phyloP scores from a whole-genome alignment of 208 protist species.

The Wallacemonas sp. region DNA sequence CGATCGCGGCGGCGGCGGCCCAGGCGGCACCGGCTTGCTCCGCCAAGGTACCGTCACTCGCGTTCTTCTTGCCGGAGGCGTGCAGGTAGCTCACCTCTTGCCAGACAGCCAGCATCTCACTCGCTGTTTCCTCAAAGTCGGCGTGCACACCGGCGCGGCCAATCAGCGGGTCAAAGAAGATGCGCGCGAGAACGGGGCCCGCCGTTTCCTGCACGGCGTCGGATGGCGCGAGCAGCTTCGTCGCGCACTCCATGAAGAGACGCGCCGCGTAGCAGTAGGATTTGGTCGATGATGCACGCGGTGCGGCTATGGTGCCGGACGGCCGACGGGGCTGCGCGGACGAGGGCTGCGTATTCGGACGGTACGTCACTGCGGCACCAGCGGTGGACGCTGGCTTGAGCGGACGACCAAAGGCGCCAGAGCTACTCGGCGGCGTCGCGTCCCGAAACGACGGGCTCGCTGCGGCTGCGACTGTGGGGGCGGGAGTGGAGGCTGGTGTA shows the following conservation, averaged over 20 bases:
- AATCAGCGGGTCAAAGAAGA: conserved; percentile 21
- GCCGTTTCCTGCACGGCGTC: conserved; percentile 1
- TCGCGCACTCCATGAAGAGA: conserved; percentile 28
- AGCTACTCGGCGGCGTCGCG: no score
- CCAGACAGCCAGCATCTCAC: conserved; percentile 68
- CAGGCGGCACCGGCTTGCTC: conserved; percentile 34
- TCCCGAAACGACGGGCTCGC: no score
- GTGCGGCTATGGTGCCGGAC: neutral
- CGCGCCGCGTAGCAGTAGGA: conserved; percentile 29
- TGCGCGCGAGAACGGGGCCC: conserved; percentile 36
- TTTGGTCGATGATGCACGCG: neutral
- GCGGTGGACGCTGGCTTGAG: no score
- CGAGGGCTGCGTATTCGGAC: neutral
- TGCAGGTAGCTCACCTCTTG: conserved; percentile 21
- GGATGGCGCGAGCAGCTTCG: conserved; percentile 22
- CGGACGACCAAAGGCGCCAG: no score
- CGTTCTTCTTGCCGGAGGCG: neutral
- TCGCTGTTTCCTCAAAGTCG: conserved; percentile 34
- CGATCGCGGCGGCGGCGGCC: conserved; percentile 64
- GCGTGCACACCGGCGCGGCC: conserved; percentile 34
- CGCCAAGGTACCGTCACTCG: neutral
- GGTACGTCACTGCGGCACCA: no score
- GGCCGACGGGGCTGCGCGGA: neutral
- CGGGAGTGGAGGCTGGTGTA: no score
- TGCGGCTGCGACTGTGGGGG: no score